These are phyloP conservation scores for Venturiaceae sp. DNA, from an alignment of 2,329 filamentous ascomycete species.

Conservation along the genomic window DNA sequence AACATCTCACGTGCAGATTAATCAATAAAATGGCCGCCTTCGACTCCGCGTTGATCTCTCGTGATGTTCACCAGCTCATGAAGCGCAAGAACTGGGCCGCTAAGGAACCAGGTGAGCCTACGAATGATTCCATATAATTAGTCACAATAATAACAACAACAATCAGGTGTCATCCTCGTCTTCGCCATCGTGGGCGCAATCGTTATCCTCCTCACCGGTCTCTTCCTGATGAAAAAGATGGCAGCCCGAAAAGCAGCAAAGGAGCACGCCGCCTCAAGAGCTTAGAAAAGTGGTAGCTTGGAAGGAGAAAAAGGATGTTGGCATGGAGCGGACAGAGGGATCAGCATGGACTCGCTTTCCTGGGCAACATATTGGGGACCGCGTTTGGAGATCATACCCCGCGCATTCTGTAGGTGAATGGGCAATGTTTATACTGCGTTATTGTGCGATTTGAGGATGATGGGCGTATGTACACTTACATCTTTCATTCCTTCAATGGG, in stretches of 20 bases:
- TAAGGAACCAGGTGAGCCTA: no score
- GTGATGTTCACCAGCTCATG: not conserved
- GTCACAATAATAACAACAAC: no score
- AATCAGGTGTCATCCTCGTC: slow-evolving; percentile 53
- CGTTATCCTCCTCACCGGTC: slow-evolving; percentile 35
- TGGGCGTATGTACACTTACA: no score
- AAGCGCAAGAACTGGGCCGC: not conserved
- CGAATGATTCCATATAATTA: no score
- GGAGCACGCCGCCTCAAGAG: not conserved
- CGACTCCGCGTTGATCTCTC: not conserved
- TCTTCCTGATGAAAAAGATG: slow-evolving; percentile 40
- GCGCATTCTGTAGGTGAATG: not conserved
- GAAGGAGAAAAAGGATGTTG: not conserved
- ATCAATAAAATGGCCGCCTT: not conserved
- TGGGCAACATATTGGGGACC: not conserved
- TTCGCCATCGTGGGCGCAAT: slow-evolving; percentile 52
- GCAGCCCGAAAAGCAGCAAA: slow-evolving; percentile 14
- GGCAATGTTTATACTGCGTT: not conserved
- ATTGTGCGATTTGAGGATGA: no score
- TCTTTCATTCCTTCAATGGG: no score
- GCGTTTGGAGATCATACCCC: not conserved
- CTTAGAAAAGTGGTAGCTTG: not conserved
- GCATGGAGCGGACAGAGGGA: not conserved
- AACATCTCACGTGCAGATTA: not conserved
- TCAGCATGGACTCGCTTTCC: not conserved